A percentile compares a stretch with the other conserved stretches of the same genome.
Conservation (phyloP, 805 yeast species). For the Ogataea philodendri region DNA sequence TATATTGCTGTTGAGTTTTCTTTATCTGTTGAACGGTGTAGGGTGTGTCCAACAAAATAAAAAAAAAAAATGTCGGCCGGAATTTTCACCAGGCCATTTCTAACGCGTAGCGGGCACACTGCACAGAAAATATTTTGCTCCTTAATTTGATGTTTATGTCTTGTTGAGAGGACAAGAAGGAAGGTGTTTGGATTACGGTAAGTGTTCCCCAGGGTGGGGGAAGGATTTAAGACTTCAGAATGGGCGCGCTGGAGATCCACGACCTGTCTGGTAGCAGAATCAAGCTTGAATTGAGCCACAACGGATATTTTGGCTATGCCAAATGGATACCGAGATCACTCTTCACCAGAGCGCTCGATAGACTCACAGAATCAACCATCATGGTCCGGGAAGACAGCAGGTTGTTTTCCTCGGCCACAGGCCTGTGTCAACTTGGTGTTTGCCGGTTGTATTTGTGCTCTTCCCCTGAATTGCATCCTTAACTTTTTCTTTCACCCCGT, state of each 20-base stretch:
- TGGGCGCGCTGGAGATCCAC: too few relatives aligned
- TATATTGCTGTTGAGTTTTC: constrained; percentile 12
- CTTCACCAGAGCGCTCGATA: too few relatives aligned
- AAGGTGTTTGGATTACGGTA: constrained; percentile 13
- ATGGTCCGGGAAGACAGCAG: too few relatives aligned
- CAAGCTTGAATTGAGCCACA: too few relatives aligned
- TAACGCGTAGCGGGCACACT: constrained; percentile 10
- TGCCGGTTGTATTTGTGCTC: neutral
- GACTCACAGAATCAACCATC: too few relatives aligned
- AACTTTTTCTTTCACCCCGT: constrained; percentile 1
- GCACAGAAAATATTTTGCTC: constrained; percentile 13
- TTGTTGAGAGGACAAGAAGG: constrained; percentile 11
- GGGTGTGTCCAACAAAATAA: constrained; percentile 14
- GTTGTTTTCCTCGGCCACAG: too few relatives aligned
- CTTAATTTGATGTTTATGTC: constrained; percentile 12
- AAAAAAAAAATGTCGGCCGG: constrained; percentile 15
- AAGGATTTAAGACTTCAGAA: too few relatives aligned
- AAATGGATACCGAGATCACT: too few relatives aligned
- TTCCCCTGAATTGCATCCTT: neutral
- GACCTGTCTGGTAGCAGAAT: too few relatives aligned
- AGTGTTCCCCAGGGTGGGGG: neutral
- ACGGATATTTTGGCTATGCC: too few relatives aligned
- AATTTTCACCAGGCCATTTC: constrained; percentile 1
- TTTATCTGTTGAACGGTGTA: constrained; percentile 13
- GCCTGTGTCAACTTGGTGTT: too few relatives aligned